phyloP scores from a whole-genome alignment of 148 eudicot species.

The Silene conica region DNA sequence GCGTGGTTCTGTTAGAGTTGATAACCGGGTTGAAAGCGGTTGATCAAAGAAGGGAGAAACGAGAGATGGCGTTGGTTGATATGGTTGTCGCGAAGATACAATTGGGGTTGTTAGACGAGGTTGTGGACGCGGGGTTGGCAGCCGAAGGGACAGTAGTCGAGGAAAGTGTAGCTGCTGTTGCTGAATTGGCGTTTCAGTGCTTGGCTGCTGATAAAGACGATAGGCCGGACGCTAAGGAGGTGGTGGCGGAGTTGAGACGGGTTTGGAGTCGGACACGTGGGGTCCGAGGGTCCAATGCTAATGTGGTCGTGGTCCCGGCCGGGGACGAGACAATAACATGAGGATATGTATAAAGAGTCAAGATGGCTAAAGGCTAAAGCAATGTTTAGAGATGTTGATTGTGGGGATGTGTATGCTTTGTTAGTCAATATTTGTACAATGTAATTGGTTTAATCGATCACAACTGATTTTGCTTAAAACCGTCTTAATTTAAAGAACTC shows the following conservation, averaged over 20 bases:
- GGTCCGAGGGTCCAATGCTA: constrained; percentile 37
- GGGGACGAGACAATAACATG: constrained; percentile 6
- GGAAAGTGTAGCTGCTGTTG: constrained; percentile 65
- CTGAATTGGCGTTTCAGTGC: constrained; percentile 85
- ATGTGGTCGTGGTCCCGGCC: constrained; percentile 53
- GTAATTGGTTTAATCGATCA: too few relatives aligned
- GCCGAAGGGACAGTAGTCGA: constrained; percentile 35
- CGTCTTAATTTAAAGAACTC: too few relatives aligned
- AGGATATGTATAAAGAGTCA: not conserved
- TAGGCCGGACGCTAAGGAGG: constrained; percentile 78
- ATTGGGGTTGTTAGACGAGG: constrained; percentile 27
- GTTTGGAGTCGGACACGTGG: constrained; percentile 47
- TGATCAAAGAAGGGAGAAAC: constrained; percentile 30
- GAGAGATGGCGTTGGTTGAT: constrained; percentile 56
- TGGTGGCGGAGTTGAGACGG: constrained; percentile 69
- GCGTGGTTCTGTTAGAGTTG: constrained; percentile 75
- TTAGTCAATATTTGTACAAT: not conserved
- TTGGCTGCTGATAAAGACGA: constrained; percentile 90
- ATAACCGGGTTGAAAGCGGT: constrained; percentile 87
- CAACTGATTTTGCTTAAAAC: too few relatives aligned
- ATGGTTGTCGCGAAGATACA: constrained; percentile 37
- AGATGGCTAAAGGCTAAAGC: not conserved
- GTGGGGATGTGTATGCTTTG: not conserved
- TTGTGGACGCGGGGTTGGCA: constrained; percentile 30
- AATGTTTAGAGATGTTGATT: not conserved